Evolutionary conservation across 148 eudicot genomes (phyloP), one percentile per base, ranked within the genome.

Genomic region (Amaranthus palmeri): DNA sequence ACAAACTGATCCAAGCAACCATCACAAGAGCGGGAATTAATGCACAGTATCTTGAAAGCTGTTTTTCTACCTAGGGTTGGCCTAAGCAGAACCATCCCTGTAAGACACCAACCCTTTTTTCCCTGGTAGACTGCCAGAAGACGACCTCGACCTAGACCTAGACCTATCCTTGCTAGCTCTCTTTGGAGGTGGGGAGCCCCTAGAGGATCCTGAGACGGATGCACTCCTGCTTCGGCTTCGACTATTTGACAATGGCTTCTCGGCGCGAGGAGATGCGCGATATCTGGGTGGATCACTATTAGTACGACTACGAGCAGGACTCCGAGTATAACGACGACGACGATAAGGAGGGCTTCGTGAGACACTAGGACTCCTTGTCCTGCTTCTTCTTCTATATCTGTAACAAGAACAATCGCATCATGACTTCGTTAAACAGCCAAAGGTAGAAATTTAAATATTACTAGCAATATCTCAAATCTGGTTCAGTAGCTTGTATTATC

Each of bases 301-400:
- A 67, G 92, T 81, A 54, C 85, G 88, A 55, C 88, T 86, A 13
- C 86, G 88, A 49, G 76, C 73, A 14, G 97, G 96, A 63, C 85
- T 86, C 59, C 80, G 92, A 73, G 82, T 86, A 61, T 84, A 87
- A 18, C 81, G 89, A 9, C 91, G 85, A 25, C 65, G 78, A 53
- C 91, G 97, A 48, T 83, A 81, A 15, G 87, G 93, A 54, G 97
- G 98, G 69, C 96, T 91, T 65, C 85, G 78, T 42, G 98, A 91
- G 8, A 71, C 73, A 59, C 85, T 87, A 5, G 81, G 92, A 43
- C 92, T 92, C 71, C 86, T 81, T 52, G 88, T 83, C 80, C 88
- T 83, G 83, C 96, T 93, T 79, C 96, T 87, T 64, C 88, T 72
- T 73, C 92, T 83, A 68, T 84, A 89, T 77, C 97, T 89, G 87